Base-by-base conservation (phyloP, 75 land plant species). In the Pinus taeda region DNA sequence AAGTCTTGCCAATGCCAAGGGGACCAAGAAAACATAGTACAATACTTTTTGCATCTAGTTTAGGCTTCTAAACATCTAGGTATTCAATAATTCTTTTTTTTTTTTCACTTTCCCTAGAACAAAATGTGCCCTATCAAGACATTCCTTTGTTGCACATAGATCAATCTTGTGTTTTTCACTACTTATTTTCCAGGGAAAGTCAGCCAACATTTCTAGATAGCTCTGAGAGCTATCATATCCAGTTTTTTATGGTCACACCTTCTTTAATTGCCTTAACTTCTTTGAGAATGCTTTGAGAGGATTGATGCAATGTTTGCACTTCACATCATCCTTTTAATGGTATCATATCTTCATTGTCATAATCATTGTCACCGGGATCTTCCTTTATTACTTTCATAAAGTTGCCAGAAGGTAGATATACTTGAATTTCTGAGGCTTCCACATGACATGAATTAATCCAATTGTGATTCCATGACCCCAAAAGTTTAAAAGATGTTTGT, bases 191-290 rank as follows among this genome's bases (percentile, higher is more conserved):
- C 99, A 97, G 71, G 99, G 99, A 37, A 97, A 86, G 63, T 97
- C 99, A 56, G 98, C 93, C 61, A 97, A 88, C 71, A 97, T 86
- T 79, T 97, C 99, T 72, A 97, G 78, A 63, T 97, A 95, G 14
- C 88, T 85, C 21, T 95, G 86, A 24, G 93, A 95, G 77, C 98
- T 97, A 57, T 90, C 93, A 72, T 97, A 97, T 18, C 99, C 95
- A 72, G 99, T 98, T 75, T 97, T 98, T 73, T 97, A 98, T 37
- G 99, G 99, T 74, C 94, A 95, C 99, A 97, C 94, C 76, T 97
- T 97, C 75, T 87, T 90, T 39, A 97, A 79, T 36, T 95, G 87
- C 99, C 98, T 86, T 66, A 97, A 79, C 84, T 97, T 67, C 92
- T 86, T 76, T 97, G 99, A 36, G 98, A 92, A 84, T 94, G 98